Conservation (phyloP, 768 basidiomycete species). For the Kwoniella newhampshirensis region DNA sequence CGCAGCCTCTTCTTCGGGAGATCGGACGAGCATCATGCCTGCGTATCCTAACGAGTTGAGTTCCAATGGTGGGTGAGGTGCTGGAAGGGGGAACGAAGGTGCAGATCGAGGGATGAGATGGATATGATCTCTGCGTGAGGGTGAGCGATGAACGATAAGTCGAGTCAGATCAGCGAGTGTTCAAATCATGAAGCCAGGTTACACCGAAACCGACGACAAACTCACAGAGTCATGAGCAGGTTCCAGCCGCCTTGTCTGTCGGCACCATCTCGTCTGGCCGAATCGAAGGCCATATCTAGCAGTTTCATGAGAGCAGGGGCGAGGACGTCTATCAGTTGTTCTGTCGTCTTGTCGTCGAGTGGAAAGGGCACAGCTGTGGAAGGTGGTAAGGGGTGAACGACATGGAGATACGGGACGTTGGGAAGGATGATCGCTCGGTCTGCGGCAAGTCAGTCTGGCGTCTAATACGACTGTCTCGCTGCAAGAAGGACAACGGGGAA, state of each 20-base stretch:
- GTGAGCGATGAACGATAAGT: conserved; percentile 28
- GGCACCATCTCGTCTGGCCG: conserved; percentile 34
- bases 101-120: conserved; percentile 74
- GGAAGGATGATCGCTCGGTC: conserved; percentile 52
- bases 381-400: conserved; percentile 43
- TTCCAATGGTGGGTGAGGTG: conserved; percentile 55
- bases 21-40: conserved; percentile 84
- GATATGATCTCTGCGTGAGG: conserved; percentile 64
- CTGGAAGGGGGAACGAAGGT: conserved; percentile 40
- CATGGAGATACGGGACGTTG: conserved; percentile 64
- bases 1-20: conserved; percentile 69
- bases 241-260: conserved; percentile 49
- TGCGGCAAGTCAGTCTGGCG: background rate
- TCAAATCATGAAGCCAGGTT: no score
- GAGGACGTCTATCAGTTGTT: conserved; percentile 37
- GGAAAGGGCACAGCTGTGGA: conserved; percentile 30
- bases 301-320: conserved; percentile 46
- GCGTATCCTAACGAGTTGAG: conserved; percentile 88
- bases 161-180: conserved; percentile 1
- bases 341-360: conserved; percentile 29
- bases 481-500: background rate
- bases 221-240: conserved; percentile 49
- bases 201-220: conserved; percentile 6
- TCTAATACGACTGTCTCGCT: background rate
- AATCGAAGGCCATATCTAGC: conserved; percentile 47